A percentile compares a stretch with the other conserved stretches of the same genome.
These are phyloP conservation scores for Lolium perenne DNA, from an alignment of 176 grass and related monocot species.

Conservation along the genomic window DNA sequence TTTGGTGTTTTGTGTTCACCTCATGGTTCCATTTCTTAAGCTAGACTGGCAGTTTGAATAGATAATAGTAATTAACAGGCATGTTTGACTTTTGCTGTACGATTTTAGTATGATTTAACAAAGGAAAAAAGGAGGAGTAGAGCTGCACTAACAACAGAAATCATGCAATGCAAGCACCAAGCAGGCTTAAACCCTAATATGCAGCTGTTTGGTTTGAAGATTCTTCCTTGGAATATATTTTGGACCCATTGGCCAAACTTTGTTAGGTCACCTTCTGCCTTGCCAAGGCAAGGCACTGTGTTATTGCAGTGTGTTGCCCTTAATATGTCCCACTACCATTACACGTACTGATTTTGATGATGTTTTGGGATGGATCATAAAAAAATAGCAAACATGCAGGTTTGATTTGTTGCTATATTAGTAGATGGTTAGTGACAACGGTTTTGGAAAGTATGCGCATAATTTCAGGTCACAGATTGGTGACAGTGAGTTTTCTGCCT, in stretches of 20 bases:
- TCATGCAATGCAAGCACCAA: background rate
- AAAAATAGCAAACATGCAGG: background rate
- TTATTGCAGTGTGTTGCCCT: background rate
- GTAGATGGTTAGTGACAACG: background rate
- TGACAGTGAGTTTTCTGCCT: background rate
- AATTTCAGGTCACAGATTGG: conserved; percentile 21
- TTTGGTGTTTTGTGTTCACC: background rate
- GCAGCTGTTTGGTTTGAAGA: background rate
- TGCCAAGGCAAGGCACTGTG: background rate
- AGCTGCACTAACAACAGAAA: conserved; percentile 3
- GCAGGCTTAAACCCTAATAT: conserved; percentile 28
- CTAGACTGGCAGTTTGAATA: conserved; percentile 13
- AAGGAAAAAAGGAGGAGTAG: background rate
- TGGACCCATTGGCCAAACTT: background rate
- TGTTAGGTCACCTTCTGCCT: background rate
- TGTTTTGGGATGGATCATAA: background rate
- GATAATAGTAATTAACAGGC: background rate
- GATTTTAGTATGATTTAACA: background rate
- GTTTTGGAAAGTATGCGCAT: background rate
- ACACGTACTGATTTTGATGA: background rate
- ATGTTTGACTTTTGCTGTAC: conserved; percentile 26
- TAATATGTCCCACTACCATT: background rate
- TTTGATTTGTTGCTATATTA: background rate
- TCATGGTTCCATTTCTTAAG: background rate
- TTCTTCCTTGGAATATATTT: background rate